These are phyloP conservation scores for Fusarium algeriense DNA, from an alignment of 2,329 filamentous ascomycete genomes.

Conservation along the genomic window DNA sequence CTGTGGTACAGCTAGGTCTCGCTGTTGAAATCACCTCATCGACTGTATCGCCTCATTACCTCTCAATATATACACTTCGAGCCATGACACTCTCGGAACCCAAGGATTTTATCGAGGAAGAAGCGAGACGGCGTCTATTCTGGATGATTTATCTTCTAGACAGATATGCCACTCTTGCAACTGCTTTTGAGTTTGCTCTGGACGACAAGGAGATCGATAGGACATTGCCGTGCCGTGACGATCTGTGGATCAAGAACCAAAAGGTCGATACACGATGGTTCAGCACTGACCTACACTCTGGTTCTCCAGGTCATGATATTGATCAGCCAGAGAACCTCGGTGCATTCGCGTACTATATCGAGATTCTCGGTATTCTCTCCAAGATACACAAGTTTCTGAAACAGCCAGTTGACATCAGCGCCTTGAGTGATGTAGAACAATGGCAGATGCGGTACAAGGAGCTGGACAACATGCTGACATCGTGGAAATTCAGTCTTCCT, in stretches of 20 bases:
- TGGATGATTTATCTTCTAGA: constrained; percentile 96
- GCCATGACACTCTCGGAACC: constrained; percentile 88
- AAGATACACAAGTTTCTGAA: constrained; percentile 91
- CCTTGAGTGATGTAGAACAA: constrained; percentile 84
- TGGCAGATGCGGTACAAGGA: constrained; percentile 91
- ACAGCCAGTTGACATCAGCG: constrained; percentile 88
- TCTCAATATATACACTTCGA: constrained; percentile 89
- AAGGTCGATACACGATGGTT: constrained; percentile 90
- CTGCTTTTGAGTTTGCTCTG: constrained; percentile 90
- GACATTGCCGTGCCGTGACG: constrained; percentile 86
- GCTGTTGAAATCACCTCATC: constrained; percentile 86
- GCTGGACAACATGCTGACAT: constrained; percentile 81
- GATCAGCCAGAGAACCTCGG: constrained; percentile 85
- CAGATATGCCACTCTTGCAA: constrained; percentile 89
- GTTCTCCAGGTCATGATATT: constrained; percentile 69
- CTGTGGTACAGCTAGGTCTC: constrained; percentile 87
- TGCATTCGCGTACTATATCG: constrained; percentile 90
- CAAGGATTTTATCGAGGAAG: constrained; percentile 88
- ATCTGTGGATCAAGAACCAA: constrained; percentile 85
- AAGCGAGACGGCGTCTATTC: constrained; percentile 84
- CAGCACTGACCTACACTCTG: constrained; percentile 61
- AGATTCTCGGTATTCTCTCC: constrained; percentile 87
- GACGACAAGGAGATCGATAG: constrained; percentile 92
- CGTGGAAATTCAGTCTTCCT: constrained; percentile 87
- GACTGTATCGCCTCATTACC: constrained; percentile 80